Evolutionary conservation across 345 rosid genomes (phyloP).

Genomic region (Brassica rapa): DNA sequence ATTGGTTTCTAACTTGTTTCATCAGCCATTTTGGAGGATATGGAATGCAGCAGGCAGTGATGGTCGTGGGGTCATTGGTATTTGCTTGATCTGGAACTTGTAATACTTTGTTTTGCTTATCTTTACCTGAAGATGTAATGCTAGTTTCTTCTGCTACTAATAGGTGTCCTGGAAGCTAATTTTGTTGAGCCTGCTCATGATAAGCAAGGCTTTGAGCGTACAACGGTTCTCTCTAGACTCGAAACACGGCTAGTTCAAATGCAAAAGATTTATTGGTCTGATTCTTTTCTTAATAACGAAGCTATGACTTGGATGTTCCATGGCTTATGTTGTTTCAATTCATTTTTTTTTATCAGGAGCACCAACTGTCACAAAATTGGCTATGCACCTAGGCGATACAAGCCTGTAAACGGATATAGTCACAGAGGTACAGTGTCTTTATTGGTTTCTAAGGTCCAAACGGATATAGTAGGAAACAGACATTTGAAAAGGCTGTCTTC

Average conservation of each 20-base stretch:
- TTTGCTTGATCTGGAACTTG: slow-evolving; percentile 1
- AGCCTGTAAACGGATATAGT: slow-evolving; percentile 35
- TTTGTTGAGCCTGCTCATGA: slow-evolving; percentile 97
- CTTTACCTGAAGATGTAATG: slow-evolving; percentile 12
- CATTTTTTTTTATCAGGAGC: slow-evolving; percentile 44
- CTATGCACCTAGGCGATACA: slow-evolving; percentile 61
- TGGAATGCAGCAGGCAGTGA: slow-evolving; percentile 92
- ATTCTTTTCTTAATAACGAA: not conserved
- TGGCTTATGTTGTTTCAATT: slow-evolving; percentile 26
- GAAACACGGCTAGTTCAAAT: slow-evolving; percentile 73
- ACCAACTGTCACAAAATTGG: slow-evolving; percentile 77
- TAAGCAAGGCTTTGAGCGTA: slow-evolving; percentile 95
- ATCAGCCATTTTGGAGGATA: slow-evolving; percentile 97
- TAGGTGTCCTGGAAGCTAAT: slow-evolving; percentile 93
- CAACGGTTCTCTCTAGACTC: slow-evolving; percentile 85
- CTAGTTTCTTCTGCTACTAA: slow-evolving; percentile 29
- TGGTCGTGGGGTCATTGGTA: slow-evolving; percentile 97
- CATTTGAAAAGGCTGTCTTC: not conserved
- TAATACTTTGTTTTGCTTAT: not conserved
- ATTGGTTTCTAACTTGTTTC: slow-evolving; percentile 20
- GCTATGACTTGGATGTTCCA: slow-evolving; percentile 10
- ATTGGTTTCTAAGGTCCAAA: too few relatives aligned
- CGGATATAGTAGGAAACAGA: not conserved
- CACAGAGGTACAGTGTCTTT: slow-evolving; percentile 47
- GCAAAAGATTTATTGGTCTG: slow-evolving; percentile 88